Base-by-base conservation (phyloP, 345 rosid genomes). In the Salix viminalis region DNA sequence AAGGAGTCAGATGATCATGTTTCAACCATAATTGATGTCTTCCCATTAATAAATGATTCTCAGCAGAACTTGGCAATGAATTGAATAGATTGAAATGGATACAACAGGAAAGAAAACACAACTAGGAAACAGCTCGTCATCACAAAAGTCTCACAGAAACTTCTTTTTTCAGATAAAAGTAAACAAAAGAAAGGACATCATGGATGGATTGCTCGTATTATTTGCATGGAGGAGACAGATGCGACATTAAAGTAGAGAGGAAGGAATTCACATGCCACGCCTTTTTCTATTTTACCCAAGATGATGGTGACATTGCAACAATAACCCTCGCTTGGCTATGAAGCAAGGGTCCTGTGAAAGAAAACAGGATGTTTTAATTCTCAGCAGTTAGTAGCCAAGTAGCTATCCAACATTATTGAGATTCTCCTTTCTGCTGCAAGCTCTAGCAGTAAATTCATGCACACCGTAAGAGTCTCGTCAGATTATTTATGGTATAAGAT, bases 281-380 rank as follows among this genome's bases (percentile, higher is more conserved):
- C 42, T 75, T 65, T 11, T 11, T 68, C 24, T 18, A n/a, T 62
- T 76, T 78, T 41, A 36, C 50, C 80, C 73, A 69, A 54, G 70
- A 65, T 26, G 79, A 67, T 39, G 19, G 16, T 21, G 69, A 82
- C 79, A 71, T 30, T 28, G 50, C 50, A 66, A 32, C 75, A 50
- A 37, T 14, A 30, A 80, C 46, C 44, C 3, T 61, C 67, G 37
- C 70, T 72, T 39, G 24, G 23, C 41, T 21, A 64, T 30, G 14
- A 69, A 52, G 39, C 60, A 72, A 36, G 66, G 36, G 36, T 23
- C 21, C 19, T 32, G 50, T 4, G 36, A 42, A 58, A 65, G 64
- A 34, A 54, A 71, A 56, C 46, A 54, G n/a, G 18, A n/a, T n/a
- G 9, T 42, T 71, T n/a, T 15, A 11, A 13, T 4, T 50, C 62